phyloP scores from a whole-genome alignment of 345 rosid genomes.

The Diplotaxis tenuifolia region DNA sequence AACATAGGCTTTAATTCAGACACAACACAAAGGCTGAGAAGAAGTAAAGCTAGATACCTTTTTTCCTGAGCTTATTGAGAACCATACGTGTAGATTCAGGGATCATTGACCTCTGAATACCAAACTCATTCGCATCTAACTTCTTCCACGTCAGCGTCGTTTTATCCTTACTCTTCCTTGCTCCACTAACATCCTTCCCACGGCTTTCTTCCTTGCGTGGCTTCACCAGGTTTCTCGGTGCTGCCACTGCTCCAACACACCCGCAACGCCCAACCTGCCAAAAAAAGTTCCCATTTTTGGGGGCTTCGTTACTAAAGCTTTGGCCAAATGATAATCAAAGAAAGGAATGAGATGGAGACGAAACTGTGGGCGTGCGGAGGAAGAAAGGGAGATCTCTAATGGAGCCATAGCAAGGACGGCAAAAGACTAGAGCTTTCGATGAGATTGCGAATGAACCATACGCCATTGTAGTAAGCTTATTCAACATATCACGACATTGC shows the following conservation, averaged over 20 bases:
- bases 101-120: slow-evolving; percentile 59
- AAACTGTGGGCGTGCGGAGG: slow-evolving; percentile 33
- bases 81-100: slow-evolving; percentile 55
- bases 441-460: slow-evolving; percentile 22
- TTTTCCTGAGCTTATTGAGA: slow-evolving; percentile 52
- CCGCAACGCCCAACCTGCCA: slow-evolving; percentile 37
- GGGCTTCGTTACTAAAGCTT: neutral
- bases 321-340: neutral
- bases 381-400: slow-evolving; percentile 39
- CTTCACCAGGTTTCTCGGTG: slow-evolving; percentile 30
- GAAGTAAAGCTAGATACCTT: slow-evolving; percentile 35
- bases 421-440: slow-evolving; percentile 34
- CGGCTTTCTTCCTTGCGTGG: slow-evolving; percentile 34
- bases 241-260: slow-evolving; percentile 32
- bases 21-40: neutral
- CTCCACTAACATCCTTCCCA: slow-evolving; percentile 22
- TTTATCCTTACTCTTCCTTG: slow-evolving; percentile 28
- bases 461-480: slow-evolving; percentile 34
- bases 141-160: slow-evolving; percentile 43
- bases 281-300: neutral
- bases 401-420: slow-evolving; percentile 38
- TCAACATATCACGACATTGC: slow-evolving; percentile 30
- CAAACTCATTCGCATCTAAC: slow-evolving; percentile 55
- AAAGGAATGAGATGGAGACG: slow-evolving; percentile 7
- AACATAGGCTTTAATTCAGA: neutral